phyloP scores from a whole-genome alignment of 768 basidiomycete genomes.

The Rhizopogon rudus region DNA sequence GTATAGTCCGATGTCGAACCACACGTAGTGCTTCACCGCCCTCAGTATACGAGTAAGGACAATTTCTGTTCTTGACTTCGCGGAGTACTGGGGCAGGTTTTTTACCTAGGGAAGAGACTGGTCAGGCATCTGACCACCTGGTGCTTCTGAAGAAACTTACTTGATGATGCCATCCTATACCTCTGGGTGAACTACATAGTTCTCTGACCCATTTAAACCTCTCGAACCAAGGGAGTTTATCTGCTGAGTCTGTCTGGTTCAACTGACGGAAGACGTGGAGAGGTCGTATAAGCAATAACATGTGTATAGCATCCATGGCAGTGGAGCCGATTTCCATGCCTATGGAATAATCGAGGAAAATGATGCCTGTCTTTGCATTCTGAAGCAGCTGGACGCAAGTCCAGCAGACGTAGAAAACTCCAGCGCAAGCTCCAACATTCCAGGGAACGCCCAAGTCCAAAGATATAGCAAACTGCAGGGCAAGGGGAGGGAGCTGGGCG shows the following conservation, averaged over 20 bases:
- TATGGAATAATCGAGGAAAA: slow-evolving; percentile 1
- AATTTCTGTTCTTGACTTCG: slow-evolving; percentile 17
- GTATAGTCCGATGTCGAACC: slow-evolving; percentile 12
- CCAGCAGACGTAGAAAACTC: not conserved
- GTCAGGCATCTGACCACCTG: not conserved
- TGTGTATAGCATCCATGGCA: slow-evolving; percentile 25
- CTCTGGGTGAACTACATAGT: slow-evolving; percentile 27
- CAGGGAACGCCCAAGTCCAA: not conserved
- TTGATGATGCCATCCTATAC: slow-evolving; percentile 33
- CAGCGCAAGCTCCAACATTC: not conserved
- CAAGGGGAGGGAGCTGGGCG: not conserved
- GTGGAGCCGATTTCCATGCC: slow-evolving; percentile 12
- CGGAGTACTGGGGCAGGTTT: slow-evolving; percentile 5
- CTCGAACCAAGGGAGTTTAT: slow-evolving; percentile 8
- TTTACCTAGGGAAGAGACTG: not conserved
- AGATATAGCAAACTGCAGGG: not conserved
- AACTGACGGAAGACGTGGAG: slow-evolving; percentile 15
- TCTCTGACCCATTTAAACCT: slow-evolving; percentile 27
- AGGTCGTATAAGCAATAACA: slow-evolving; percentile 24
- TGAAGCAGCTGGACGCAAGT: not conserved
- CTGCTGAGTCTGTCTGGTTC: slow-evolving; percentile 9
- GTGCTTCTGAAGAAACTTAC: slow-evolving; percentile 13
- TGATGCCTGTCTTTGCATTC: not conserved
- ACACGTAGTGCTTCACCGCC: slow-evolving; percentile 5
- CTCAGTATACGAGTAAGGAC: slow-evolving; percentile 12